Evolutionary conservation across 768 basidiomycete species (phyloP).

Genomic region (Candolleomyces aberdarensis): DNA sequence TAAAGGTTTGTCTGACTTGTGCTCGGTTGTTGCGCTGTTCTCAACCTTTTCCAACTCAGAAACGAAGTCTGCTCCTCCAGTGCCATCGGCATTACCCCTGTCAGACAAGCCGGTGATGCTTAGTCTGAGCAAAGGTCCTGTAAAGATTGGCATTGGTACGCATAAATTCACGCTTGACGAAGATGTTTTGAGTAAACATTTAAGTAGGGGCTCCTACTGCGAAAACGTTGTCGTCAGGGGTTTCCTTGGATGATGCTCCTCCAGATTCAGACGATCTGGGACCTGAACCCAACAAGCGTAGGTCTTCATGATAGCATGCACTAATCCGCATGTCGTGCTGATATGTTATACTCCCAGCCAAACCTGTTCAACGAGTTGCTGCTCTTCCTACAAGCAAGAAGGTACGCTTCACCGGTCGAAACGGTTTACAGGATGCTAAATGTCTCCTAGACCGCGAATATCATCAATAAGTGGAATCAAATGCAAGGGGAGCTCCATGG

Average conservation of each 20-base stretch:
- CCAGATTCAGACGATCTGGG: constrained; percentile 43
- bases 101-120: constrained; percentile 81
- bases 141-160: constrained; percentile 30
- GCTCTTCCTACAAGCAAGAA: constrained; percentile 85
- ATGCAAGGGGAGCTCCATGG: constrained; percentile 77
- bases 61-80: constrained; percentile 29
- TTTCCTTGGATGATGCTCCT: constrained; percentile 60
- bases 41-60: constrained; percentile 23
- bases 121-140: constrained; percentile 59
- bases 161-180: background rate
- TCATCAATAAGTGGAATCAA: constrained; percentile 97
- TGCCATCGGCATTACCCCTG: constrained; percentile 67
- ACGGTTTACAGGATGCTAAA: constrained; percentile 1
- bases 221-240: constrained; percentile 53
- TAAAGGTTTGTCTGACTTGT: constrained; percentile 34
- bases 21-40: background rate
- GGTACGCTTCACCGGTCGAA: constrained; percentile 34
- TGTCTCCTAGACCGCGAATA: constrained; percentile 65
- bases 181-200: background rate
- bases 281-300: constrained; percentile 50
- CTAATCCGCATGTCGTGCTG: background rate
- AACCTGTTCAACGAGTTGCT: constrained; percentile 66
- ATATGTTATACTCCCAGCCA: constrained; percentile 17
- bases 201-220: constrained; percentile 14
- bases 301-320: constrained; percentile 12